Conservation (phyloP, 345 rosid genomes). For the Adansonia digitata region DNA sequence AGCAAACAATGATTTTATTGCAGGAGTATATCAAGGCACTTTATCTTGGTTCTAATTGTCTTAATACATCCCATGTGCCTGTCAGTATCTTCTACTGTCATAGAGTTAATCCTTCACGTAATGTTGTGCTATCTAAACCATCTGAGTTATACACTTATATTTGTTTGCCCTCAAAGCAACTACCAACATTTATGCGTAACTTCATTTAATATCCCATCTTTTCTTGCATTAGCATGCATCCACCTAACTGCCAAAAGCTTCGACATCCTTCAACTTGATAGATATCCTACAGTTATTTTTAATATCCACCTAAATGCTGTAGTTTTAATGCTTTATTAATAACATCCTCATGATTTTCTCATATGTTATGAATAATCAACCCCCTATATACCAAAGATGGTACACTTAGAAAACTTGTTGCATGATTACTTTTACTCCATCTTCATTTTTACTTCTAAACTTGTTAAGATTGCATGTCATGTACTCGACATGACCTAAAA, state of each 20-base stretch:
- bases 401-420: not conserved
- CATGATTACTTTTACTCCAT: not conserved
- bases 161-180: not conserved
- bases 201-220: not conserved
- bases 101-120: not conserved
- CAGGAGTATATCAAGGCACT: not conserved
- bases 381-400: not conserved
- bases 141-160: not conserved
- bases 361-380: not conserved
- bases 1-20: not conserved
- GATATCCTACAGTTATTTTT: not conserved
- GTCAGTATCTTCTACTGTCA: not conserved
- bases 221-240: not conserved
- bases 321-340: not conserved
- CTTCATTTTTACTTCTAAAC: not conserved
- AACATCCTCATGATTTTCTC: not conserved
- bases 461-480: not conserved
- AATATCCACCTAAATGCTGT: no score
- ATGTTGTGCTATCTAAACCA: not conserved
- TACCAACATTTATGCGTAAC: not conserved
- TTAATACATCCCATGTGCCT: not conserved
- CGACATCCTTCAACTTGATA: not conserved
- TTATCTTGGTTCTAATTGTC: not conserved
- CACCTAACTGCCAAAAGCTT: not conserved
- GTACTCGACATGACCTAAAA: not conserved